Evolutionary conservation across 2,329 filamentous ascomycete species (phyloP).

Genomic region (Aspergillus unguis): DNA sequence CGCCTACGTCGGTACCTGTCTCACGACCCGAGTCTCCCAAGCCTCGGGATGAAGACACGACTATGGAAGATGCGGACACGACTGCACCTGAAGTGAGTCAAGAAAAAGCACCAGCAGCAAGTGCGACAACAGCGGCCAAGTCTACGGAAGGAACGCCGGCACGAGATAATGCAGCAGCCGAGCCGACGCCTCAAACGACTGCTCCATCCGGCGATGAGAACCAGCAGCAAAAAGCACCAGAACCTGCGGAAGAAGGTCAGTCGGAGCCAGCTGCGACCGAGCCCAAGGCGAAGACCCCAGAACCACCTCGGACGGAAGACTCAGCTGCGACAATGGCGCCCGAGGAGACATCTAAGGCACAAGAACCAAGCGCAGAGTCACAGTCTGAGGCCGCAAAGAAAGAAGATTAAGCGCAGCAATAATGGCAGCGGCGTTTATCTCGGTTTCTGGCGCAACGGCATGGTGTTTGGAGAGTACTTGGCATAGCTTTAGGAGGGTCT

Average conservation of each 20-base stretch:
- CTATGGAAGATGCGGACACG: constrained; percentile 38
- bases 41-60: constrained; percentile 34
- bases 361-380: constrained; percentile 19
- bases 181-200: constrained; percentile 18
- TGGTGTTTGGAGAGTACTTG: constrained; percentile 33
- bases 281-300: constrained; percentile 17
- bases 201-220: constrained; percentile 23
- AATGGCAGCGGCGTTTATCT: constrained; percentile 22
- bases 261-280: constrained; percentile 8
- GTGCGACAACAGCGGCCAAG: constrained; percentile 25
- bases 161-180: constrained; percentile 18
- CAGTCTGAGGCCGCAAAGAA: constrained; percentile 33
- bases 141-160: constrained; percentile 20
- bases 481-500: constrained; percentile 9
- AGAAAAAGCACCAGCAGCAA: constrained; percentile 14
- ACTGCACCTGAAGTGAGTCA: constrained; percentile 20
- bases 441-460: constrained; percentile 35
- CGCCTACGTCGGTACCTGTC: constrained; percentile 25
- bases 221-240: constrained; percentile 13
- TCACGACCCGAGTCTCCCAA: constrained; percentile 31
- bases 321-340: constrained; percentile 11
- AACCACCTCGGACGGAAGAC: constrained; percentile 16
- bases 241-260: constrained; percentile 15
- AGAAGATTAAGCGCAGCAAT: constrained; percentile 24
- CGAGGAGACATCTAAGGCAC: constrained; percentile 15